Evolutionary conservation across 2,329 filamentous ascomycete genomes (phyloP).

Genomic region (Alternaria consortialis): DNA sequence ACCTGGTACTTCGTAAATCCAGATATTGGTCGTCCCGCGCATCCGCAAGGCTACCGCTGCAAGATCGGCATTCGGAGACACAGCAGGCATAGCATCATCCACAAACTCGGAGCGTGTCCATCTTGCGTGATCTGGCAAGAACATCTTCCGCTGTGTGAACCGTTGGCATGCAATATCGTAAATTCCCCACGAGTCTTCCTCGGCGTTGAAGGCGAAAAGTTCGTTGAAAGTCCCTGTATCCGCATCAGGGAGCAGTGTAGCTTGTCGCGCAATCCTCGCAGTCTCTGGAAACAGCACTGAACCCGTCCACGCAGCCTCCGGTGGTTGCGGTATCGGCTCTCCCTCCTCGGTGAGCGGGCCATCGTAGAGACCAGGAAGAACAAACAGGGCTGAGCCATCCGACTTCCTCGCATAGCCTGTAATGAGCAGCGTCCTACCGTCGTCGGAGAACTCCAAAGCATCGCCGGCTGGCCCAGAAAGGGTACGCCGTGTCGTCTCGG

Average conservation of each 20-base stretch:
- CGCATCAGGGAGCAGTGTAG: conserved; percentile 50
- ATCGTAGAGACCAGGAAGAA: conserved; percentile 51
- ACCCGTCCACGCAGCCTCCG: conserved; percentile 50
- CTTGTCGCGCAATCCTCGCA: conserved; percentile 49
- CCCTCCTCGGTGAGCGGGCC: conserved; percentile 53
- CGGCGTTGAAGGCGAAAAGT: conserved; percentile 53
- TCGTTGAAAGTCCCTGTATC: conserved; percentile 52
- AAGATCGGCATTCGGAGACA: conserved; percentile 50
- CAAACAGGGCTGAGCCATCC: conserved; percentile 49
- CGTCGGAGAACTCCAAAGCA: conserved; percentile 51
- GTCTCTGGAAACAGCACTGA: conserved; percentile 54
- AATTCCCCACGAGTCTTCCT: conserved; percentile 53
- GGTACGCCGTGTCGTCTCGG: conserved; percentile 46
- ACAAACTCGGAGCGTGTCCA: conserved; percentile 52
- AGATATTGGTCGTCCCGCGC: conserved; percentile 50
- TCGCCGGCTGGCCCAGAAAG: conserved; percentile 51
- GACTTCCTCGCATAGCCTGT: conserved; percentile 50
- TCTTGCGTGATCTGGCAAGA: conserved; percentile 48
- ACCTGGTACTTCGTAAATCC: conserved; percentile 51
- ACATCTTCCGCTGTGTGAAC: conserved; percentile 52
- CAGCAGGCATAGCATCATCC: conserved; percentile 53
- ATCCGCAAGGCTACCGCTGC: conserved; percentile 52
- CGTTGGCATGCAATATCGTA: conserved; percentile 51
- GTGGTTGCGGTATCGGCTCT: conserved; percentile 48
- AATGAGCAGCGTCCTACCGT: conserved; percentile 51